Base-by-base conservation (phyloP, 345 rosid species). In the Eucalyptus leucophloia region DNA sequence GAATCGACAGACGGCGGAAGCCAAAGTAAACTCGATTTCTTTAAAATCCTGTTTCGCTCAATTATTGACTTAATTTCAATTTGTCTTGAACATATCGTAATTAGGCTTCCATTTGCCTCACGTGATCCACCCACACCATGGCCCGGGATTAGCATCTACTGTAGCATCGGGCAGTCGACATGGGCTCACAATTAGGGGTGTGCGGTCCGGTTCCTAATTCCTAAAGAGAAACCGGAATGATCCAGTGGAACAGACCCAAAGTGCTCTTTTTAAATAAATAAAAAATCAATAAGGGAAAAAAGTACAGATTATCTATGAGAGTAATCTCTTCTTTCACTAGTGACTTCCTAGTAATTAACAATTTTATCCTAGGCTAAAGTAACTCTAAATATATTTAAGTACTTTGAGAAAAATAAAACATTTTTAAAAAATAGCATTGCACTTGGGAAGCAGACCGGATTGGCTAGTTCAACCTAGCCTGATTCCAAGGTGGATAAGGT, bases 191-290 rank as follows among this genome's bases (percentile, higher is more conserved):
- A 32, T 32, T 16, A 32, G 1, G 19, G 19, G 19, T 8, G 37
- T 65, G 18, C 10, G 10, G 5, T 65, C 37, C 3, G 3, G 2
- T 65, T 30, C 77, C 77, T 7, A 8, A n/a, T 65, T 65, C 37
- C 37, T 65, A 65, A 14, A 18, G 54, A 51, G 54, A 51, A 51
- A 51, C 23, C 1, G 9, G 54, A 51, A 8, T 3, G 0, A 51
- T 3, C 60, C 2, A 1, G 2, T 54, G 60, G 28, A 54, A 54
- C 0, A 21, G 1, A 28, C 26, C 26, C 26, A 4, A 54, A 21
- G 60, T 54, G 11, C 5, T 4, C 21, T 21, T 53, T 19, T 54
- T 45, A 44, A 44, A 42, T 42, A 8, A 45, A 45, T 4, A 45
- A 45, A 47, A 47, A 10, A 3, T 47, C 32, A 30, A 13, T 30